A percentile compares a stretch with the other conserved stretches of the same genome.
Conservation (phyloP, 2,329 filamentous ascomycete species). For the Neofusicoccum kwambonambiense region DNA sequence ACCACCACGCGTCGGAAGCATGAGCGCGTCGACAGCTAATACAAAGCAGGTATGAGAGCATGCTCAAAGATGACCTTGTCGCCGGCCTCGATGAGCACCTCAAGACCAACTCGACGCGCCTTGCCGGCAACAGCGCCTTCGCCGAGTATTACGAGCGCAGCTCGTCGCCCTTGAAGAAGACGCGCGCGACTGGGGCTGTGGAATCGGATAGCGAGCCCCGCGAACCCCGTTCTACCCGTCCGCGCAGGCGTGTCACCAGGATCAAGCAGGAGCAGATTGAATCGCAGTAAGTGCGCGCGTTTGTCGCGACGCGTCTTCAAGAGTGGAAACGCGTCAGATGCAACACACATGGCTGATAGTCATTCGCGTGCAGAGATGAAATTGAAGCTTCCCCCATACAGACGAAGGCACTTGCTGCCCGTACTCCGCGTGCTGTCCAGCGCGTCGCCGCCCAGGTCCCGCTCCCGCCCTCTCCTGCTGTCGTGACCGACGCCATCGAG, state of each 20-base stretch:
- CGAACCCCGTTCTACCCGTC: constrained; percentile 3
- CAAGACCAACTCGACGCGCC: constrained; percentile 63
- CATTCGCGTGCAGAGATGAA: background rate
- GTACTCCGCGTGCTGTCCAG: constrained; percentile 30
- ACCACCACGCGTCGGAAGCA: constrained; percentile 3
- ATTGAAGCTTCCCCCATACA: constrained; percentile 40
- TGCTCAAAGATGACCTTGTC: constrained; percentile 80
- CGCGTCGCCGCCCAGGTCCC: constrained; percentile 57
- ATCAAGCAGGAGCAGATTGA: constrained; percentile 37
- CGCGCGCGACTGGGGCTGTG: constrained; percentile 36
- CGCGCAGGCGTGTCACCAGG: constrained; percentile 28
- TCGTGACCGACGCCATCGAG: constrained; percentile 75
- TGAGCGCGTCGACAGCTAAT: constrained; percentile 19
- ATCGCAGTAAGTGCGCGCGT: constrained; percentile 18
- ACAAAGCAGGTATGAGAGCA: constrained; percentile 60
- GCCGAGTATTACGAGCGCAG: constrained; percentile 72
- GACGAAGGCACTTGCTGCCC: constrained; percentile 49
- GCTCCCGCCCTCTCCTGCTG: constrained; percentile 77
- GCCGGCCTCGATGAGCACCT: constrained; percentile 71
- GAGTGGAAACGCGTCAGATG: constrained; percentile 21
- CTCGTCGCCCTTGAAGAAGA: constrained; percentile 52
- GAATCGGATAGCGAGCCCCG: constrained; percentile 39
- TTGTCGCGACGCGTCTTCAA: background rate
- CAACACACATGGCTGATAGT: background rate
- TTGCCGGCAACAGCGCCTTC: constrained; percentile 64